Base-by-base conservation (phyloP, 2,329 filamentous ascomycete genomes). In the Sordariomycetes sp. region DNA sequence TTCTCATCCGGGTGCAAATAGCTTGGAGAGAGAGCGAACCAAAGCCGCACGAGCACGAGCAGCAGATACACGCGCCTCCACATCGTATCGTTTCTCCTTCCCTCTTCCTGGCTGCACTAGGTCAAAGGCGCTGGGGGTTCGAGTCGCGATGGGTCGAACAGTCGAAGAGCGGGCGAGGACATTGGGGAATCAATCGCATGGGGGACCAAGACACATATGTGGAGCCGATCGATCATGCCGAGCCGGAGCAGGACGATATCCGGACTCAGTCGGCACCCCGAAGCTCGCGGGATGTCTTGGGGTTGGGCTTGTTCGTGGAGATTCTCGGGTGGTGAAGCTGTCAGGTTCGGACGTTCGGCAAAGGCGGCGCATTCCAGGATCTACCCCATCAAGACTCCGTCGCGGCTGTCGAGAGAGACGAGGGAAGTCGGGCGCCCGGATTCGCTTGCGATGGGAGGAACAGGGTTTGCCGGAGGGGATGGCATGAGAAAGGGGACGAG, bases 1-100 rank as follows among this genome's bases (percentile, higher is more conserved):
- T 97, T 94, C 79, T 99, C 94, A 76, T 99, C 94, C 5, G 94
- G 94, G 72, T 99, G 94, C 53, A 99, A 83, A 72, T 99, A 99
- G 78, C 93, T 97, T 60, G 94, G 89, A 62, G 88, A 92, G 63
- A 97, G 76, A 61, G 94, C 93, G 71, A 97, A 93, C 82, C 93
- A 97, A 68, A 97, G 80, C 72, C 94, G 88, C 67, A 96, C 83
- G 64, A 94, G 77, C 67, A 96, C 79, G 66, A 99, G 79, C 59
- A 95, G 75, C 62, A 97, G 79, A 74, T 96, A 96, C 62, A 86
- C 83, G 72, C 92, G 86, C 78, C 92, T 85, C 91, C 90, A 96
- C 93, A 97, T 97, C 40, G 16, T 46, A 46, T 46, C 51, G 10
- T 34, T 6, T 25, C 32, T 53, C 24, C 28, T 53, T 25, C 12